phyloP scores from a whole-genome alignment of 257 asterid species.

The Solanum etuberosum region DNA sequence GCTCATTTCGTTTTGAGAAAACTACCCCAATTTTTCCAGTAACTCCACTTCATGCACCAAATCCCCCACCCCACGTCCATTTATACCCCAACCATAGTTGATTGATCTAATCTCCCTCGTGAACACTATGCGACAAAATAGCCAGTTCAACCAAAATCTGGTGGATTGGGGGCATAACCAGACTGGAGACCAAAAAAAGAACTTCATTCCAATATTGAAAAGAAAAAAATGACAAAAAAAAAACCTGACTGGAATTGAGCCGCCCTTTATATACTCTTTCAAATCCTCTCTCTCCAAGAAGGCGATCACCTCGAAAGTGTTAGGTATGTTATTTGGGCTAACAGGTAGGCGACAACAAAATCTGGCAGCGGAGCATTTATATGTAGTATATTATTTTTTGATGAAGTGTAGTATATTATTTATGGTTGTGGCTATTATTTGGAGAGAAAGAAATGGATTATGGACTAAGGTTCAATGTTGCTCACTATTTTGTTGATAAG shows the following conservation, averaged over 20 bases:
- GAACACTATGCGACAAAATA: neutral
- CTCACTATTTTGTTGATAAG: neutral
- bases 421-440: neutral
- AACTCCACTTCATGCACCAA: too few species aligned
- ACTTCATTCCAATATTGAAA: neutral
- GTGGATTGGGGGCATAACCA: neutral
- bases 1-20: neutral
- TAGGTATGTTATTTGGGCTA: neutral
- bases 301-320: slow-evolving; percentile 53
- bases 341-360: neutral
- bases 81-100: too few species aligned
- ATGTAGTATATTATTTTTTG: neutral
- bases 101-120: neutral
- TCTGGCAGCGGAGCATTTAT: neutral
- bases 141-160: neutral
- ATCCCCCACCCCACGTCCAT: too few species aligned
- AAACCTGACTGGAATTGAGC: slow-evolving; percentile 60
- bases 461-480: neutral
- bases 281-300: slow-evolving; percentile 87
- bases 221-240: neutral
- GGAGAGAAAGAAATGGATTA: neutral
- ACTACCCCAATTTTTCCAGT: too few species aligned
- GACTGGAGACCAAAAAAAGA: neutral
- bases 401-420: too few species aligned
- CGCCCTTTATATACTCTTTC: slow-evolving; percentile 88